Percentiles rank a stretch among this genome's conserved stretches.
These are phyloP conservation scores for Penicillium oxalicum DNA, from an alignment of 2,329 filamentous ascomycete species.

Conservation along the genomic window DNA sequence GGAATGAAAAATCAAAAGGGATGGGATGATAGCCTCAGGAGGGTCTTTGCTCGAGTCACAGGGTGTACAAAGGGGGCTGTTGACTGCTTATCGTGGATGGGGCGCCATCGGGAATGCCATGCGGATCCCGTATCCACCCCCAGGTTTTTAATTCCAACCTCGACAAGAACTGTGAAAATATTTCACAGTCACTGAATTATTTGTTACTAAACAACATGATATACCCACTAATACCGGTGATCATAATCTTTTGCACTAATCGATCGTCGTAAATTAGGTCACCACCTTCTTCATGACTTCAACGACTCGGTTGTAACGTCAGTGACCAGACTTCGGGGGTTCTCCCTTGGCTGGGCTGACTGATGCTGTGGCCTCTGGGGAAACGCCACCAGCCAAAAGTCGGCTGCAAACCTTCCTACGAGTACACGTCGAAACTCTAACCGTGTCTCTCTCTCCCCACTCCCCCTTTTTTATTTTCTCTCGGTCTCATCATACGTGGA, in stretches of 20 bases:
- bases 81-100: not conserved
- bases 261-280: not conserved
- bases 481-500: no score
- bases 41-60: not conserved
- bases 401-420: not conserved
- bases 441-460: not conserved
- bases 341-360: not conserved
- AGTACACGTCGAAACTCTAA: not conserved
- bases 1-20: no score
- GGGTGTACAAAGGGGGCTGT: not conserved
- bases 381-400: constrained; percentile 3
- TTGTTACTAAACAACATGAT: not conserved
- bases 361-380: not conserved
- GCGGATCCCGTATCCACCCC: constrained; percentile 10
- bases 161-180: not conserved
- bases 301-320: constrained; percentile 7
- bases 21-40: no score
- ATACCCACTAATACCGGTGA: not conserved
- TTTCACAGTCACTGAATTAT: not conserved
- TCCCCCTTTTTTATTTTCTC: not conserved
- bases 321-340: not conserved
- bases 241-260: no score
- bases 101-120: constrained; percentile 5
- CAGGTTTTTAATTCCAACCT: constrained; percentile 1
- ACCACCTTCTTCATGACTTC: not conserved